Percentiles rank a stretch among this genome's conserved stretches.
These are phyloP conservation scores for Russula vinacea DNA, from an alignment of 768 basidiomycete genomes.

Conservation along the genomic window DNA sequence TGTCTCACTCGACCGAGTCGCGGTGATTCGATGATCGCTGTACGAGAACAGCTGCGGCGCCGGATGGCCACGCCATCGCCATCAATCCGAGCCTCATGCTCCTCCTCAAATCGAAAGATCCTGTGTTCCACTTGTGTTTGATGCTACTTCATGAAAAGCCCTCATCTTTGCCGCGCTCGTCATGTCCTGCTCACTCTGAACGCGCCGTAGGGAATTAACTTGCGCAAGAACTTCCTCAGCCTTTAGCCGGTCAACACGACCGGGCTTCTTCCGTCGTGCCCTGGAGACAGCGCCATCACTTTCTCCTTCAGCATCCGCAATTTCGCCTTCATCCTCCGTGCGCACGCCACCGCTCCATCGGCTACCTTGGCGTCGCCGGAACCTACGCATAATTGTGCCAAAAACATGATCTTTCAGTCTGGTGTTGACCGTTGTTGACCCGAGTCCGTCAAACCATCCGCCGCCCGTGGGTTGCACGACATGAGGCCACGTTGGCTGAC, in stretches of 20 bases:
- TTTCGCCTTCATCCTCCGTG: slow-evolving; percentile 58
- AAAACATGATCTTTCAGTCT: slow-evolving; percentile 95
- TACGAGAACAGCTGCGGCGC: slow-evolving; percentile 45
- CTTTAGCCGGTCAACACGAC: slow-evolving; percentile 42
- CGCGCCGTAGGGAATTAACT: slow-evolving; percentile 51
- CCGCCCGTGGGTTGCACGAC: slow-evolving; percentile 29
- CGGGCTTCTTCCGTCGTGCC: slow-evolving; percentile 43
- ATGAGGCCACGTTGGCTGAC: slow-evolving; percentile 13
- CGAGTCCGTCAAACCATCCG: slow-evolving; percentile 80
- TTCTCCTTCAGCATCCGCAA: slow-evolving; percentile 39
- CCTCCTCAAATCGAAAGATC: slow-evolving; percentile 31
- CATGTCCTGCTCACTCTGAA: slow-evolving; percentile 60
- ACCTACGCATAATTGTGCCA: slow-evolving; percentile 75
- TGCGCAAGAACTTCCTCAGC: slow-evolving; percentile 41
- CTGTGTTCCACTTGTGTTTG: slow-evolving; percentile 3
- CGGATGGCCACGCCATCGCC: slow-evolving; percentile 28
- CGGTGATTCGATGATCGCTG: slow-evolving; percentile 33
- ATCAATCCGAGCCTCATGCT: slow-evolving; percentile 23
- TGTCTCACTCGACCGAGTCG: slow-evolving; percentile 17
- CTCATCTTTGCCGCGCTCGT: slow-evolving; percentile 36
- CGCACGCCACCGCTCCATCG: slow-evolving; percentile 35
- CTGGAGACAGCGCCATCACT: slow-evolving; percentile 39
- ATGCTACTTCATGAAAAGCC: slow-evolving; percentile 24
- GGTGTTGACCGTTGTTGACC: slow-evolving; percentile 91
- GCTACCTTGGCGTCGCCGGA: slow-evolving; percentile 50